A percentile compares a stretch with the other conserved stretches of the same genome.
Conservation (phyloP, 1,284 basidiomycete genomes). For the Caloboletus firmus region DNA sequence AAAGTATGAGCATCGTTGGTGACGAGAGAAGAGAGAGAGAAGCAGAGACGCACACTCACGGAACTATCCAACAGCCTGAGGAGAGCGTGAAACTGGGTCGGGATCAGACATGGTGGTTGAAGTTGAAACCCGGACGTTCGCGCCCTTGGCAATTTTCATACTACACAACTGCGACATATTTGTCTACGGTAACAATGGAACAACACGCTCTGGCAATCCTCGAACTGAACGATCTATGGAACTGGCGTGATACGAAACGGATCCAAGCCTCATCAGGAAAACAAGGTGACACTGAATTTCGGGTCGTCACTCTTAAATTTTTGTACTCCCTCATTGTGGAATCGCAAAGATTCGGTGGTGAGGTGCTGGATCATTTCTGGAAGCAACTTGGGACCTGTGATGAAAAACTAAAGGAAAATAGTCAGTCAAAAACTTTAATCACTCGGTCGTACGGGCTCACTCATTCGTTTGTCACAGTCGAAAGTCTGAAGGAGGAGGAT, state of each 20-base stretch:
- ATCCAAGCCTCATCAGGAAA: not conserved
- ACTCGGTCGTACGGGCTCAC: not conserved
- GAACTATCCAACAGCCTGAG: not conserved
- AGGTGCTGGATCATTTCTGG: constrained; percentile 5
- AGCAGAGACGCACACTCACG: too few relatives aligned
- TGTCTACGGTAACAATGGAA: too few relatives aligned
- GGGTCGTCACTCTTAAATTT: not conserved
- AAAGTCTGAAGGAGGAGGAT: not conserved
- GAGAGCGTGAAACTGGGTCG: not conserved
- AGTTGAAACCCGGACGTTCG: too few relatives aligned
- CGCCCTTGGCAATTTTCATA: too few relatives aligned
- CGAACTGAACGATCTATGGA: too few relatives aligned
- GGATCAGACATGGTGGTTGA: not conserved
- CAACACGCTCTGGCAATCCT: too few relatives aligned
- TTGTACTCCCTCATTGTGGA: constrained; percentile 3
- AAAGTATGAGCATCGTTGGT: not conserved
- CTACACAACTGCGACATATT: too few relatives aligned
- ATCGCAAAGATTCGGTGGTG: constrained; percentile 1
- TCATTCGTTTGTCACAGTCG: too few relatives aligned
- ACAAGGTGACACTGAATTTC: not conserved
- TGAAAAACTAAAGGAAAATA: not conserved
- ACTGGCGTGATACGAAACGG: too few relatives aligned
- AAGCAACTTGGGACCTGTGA: not conserved
- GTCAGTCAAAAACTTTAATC: not conserved
- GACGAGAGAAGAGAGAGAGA: not conserved